Evolutionary conservation across 805 yeast species (phyloP), one percentile per base, ranked within the genome.

Genomic region (Saccharomycopsis lassenensis): DNA sequence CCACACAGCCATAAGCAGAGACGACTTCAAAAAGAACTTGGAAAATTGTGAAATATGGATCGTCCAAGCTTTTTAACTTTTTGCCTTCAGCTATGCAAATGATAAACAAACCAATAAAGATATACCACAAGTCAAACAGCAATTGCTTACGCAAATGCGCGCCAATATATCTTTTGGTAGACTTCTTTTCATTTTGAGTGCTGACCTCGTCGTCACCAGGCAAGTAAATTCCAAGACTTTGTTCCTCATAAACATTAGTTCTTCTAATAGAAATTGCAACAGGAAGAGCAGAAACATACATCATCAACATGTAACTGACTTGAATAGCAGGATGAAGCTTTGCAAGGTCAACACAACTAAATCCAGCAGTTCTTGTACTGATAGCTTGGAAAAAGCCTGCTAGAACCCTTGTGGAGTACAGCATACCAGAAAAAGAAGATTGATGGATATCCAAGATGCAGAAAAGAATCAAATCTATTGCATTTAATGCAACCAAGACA

Each of bases 171-270:
- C 82, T 72, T 4, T 58, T 56, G 2, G 76, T 67, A 3, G 66
- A 61, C 12, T 41, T 33, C 6, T 36, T 35, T 18, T 45, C 45
- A 15, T 31, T 17, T 5, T 25, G 29, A n/a, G 32, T 35, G 5
- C 10, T 14, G n/a, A 24, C 17, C 5, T 32, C 32, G 7, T 46
- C 53, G 22, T 48, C 50, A 8, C 49, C 52, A 4, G 46, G 51
- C 4, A 47, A 53, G 52, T 83, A 87, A n/a, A 86, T 69, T n/a
- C 98, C 98, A 39, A 91, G 60, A 0, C 95, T 82, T 53, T 86
- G 97, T 51, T 91, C 98, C 55, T 91, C 99, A 59, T 91, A 91
- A 37, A 91, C 99, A 55, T 91, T 91, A 14, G 98, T 91, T 55
- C 96, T 72, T 61, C 99, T 75, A 44, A 91, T 86, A 25, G 95